Conservation (phyloP, 75 land plant species). For the Cupressus sempervirens region DNA sequence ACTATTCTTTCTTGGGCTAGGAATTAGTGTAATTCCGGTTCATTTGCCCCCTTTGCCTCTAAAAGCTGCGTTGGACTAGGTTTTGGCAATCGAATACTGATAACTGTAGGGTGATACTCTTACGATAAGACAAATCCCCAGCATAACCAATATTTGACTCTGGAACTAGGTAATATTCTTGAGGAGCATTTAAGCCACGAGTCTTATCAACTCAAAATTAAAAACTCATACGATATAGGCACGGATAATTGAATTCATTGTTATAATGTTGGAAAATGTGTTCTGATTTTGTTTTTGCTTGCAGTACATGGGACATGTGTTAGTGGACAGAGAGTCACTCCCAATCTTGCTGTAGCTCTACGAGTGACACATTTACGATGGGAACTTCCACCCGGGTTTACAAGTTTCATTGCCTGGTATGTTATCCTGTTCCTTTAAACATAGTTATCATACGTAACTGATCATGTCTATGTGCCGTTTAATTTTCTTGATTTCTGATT, state of each 20-base stretch:
- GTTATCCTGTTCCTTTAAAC: neutral
- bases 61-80: neutral
- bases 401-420: conserved; percentile 17
- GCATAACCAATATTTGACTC: neutral
- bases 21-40: neutral
- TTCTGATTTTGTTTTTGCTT: conserved; percentile 8
- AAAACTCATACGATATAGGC: neutral
- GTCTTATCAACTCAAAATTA: neutral
- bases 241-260: neutral
- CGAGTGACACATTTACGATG: conserved; percentile 37
- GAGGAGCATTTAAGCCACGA: neutral
- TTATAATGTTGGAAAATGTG: neutral
- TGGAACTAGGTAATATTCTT: neutral
- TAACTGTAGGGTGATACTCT: neutral
- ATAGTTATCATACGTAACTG: neutral
- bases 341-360: conserved; percentile 24
- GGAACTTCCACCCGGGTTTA: conserved; percentile 70
- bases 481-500: neutral
- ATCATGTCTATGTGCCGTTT: neutral
- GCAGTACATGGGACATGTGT: conserved; percentile 79
- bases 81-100: neutral
- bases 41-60: neutral
- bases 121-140: neutral
- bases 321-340: conserved; percentile 34
- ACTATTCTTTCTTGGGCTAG: neutral